Percentiles rank a stretch among this genome's conserved stretches.
These are phyloP conservation scores for Solanum microdontum DNA, from an alignment of 257 asterid genomes.

Conservation along the genomic window DNA sequence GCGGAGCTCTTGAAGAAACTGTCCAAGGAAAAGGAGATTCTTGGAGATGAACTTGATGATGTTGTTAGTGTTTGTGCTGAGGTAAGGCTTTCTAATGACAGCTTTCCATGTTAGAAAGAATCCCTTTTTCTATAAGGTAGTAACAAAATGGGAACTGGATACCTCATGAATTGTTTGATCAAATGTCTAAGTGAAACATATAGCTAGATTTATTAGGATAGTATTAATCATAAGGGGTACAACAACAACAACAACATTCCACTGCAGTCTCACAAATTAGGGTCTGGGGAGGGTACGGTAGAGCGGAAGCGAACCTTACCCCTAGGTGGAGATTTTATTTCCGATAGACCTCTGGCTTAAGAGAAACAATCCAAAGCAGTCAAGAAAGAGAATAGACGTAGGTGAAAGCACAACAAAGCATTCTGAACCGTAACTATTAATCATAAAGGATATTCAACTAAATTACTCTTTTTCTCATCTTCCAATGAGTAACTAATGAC, in stretches of 20 bases:
- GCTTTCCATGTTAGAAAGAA: background rate
- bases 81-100: constrained; percentile 2
- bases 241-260: background rate
- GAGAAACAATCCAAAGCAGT: background rate
- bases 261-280: background rate
- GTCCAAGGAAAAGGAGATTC: constrained; percentile 32
- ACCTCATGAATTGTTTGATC: background rate
- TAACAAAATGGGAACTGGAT: background rate
- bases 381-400: background rate
- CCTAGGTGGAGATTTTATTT: background rate
- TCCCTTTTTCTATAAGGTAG: background rate
- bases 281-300: background rate
- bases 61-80: constrained; percentile 41
- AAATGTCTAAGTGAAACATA: background rate
- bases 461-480: background rate
- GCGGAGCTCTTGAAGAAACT: constrained; percentile 36
- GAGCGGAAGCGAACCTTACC: background rate
- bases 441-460: background rate
- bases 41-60: constrained; percentile 37
- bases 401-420: background rate
- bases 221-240: background rate
- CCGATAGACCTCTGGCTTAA: no score
- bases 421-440: background rate
- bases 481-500: background rate
- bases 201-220: background rate